Percentiles rank a stretch among this genome's conserved stretches.
These are phyloP conservation scores for Penicillium flavigenum DNA, from an alignment of 495 filamentous ascomycete species.

Conservation along the genomic window DNA sequence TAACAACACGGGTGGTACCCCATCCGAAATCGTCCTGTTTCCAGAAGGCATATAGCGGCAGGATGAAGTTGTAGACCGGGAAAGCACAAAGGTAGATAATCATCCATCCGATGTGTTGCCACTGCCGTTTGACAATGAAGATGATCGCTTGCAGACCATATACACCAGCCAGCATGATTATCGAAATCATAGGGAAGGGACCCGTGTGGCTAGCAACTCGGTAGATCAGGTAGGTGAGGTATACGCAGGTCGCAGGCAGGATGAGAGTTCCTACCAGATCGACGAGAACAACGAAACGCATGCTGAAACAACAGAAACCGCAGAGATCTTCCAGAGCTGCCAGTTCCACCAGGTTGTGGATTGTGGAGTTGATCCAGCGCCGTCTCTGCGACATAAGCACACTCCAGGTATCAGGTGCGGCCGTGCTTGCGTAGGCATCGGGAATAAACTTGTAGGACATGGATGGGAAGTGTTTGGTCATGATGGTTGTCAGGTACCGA, in stretches of 20 bases:
- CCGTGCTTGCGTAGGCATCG: conserved; percentile 87
- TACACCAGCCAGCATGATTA: conserved; percentile 83
- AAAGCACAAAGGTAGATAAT: conserved; percentile 94
- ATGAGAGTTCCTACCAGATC: conserved; percentile 93
- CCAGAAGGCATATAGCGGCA: conserved; percentile 98
- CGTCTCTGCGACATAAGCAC: conserved; percentile 92
- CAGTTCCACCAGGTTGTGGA: conserved; percentile 91
- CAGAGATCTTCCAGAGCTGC: conserved; percentile 87
- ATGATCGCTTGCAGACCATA: conserved; percentile 96
- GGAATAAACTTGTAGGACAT: conserved; percentile 97
- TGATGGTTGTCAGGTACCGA: conserved; percentile 93
- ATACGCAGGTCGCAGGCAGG: conserved; percentile 85
- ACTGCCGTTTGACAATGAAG: conserved; percentile 93
- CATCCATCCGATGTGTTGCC: conserved; percentile 99
- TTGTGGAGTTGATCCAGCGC: conserved; percentile 98
- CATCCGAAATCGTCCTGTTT: conserved; percentile 90
- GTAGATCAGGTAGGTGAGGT: conserved; percentile 89
- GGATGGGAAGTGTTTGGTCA: conserved; percentile 93
- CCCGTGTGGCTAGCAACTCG: conserved; percentile 66
- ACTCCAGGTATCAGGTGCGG: conserved; percentile 89
- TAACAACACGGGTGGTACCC: conserved; percentile 63
- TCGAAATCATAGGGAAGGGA: conserved; percentile 80
- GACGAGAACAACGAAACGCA: conserved; percentile 96
- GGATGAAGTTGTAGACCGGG: conserved; percentile 88
- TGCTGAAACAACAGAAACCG: conserved; percentile 98